Evolutionary conservation across 1,284 basidiomycete species (phyloP).

Genomic region (Boletellus dicymbophilus): DNA sequence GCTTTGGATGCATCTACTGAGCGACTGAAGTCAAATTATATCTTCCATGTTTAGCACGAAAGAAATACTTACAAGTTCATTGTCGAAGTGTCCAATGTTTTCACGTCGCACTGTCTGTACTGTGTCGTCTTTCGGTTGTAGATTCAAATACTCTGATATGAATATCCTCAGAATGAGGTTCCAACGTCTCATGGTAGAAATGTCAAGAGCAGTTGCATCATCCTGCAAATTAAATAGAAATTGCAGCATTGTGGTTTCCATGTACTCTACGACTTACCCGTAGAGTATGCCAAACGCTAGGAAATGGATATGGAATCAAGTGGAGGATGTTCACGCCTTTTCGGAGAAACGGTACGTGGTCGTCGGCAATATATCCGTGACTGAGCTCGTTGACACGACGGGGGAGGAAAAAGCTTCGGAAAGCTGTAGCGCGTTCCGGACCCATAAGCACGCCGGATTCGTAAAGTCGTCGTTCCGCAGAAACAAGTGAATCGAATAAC

Average conservation of each 20-base stretch:
- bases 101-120: constrained; percentile 7
- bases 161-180: constrained; percentile 88
- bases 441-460: constrained; percentile 54
- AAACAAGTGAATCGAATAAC: constrained; percentile 78
- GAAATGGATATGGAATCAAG: constrained; percentile 90
- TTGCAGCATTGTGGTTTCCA: neutral
- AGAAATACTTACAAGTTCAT: constrained; percentile 30
- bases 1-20: constrained; percentile 21
- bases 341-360: constrained; percentile 90
- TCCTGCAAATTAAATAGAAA: constrained; percentile 63
- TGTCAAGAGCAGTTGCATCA: constrained; percentile 84
- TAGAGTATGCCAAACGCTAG: constrained; percentile 88
- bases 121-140: constrained; percentile 46
- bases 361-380: constrained; percentile 82
- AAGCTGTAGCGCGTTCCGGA: constrained; percentile 40
- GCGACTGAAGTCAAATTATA: constrained; percentile 6
- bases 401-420: constrained; percentile 64
- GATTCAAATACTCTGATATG: constrained; percentile 86
- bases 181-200: constrained; percentile 89
- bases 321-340: constrained; percentile 90
- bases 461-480: constrained; percentile 67
- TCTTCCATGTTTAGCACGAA: neutral
- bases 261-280: constrained; percentile 45
- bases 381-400: constrained; percentile 43
- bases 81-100: constrained; percentile 16